Base-by-base conservation (phyloP, 2,329 filamentous ascomycete species). In the Phaeomoniella chlamydospora region DNA sequence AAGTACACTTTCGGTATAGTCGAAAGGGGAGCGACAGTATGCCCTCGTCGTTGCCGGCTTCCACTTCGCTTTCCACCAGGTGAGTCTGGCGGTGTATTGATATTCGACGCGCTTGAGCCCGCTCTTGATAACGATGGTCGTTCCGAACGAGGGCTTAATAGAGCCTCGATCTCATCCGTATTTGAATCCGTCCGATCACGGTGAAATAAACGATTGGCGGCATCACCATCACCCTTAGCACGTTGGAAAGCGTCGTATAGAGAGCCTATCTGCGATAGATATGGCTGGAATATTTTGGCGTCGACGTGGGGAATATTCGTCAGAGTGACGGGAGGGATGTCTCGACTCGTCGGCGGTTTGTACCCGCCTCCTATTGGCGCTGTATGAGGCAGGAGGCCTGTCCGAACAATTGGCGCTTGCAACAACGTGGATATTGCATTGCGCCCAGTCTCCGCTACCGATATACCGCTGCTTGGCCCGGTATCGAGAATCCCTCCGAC, bases 351-450 rank as follows among this genome's bases (percentile, higher is more conserved):
- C 0, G 88, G 88, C 11, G 83, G 78, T 47, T 80, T 88, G 50
- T 90, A 83, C 11, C 77, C 67, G 48, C 74, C 80, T 2, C 82
- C 73, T 2, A 80, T 44, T 18, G 54, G 75, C 2, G 77, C 68
- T 1, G 79, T 80, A 55, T 92, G 80, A 15, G 87, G 81, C 37
- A 86, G 68, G 34, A 94, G 70, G 38, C 88, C 87, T 2, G 87
- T 93, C 44, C 88, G 76, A 39, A 92, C 76, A 45, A 94, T 93
- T 3, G 88, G 84, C 17, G 85, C 80, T 51, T 93, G 83, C 3
- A 96, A 71, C n/a, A 96, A 70, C 1, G 85, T 93, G 5, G 87
- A 94, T 48, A 96, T 96, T 42, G 90, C 86, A 71, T 94, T 94
- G 48, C 87, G 82, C 9, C 79, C 76, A n/a, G 76, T 74, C 57